Base-by-base conservation (phyloP, 371 early-diverging fungal genomes). In the Saksenaea oblongispora region DNA sequence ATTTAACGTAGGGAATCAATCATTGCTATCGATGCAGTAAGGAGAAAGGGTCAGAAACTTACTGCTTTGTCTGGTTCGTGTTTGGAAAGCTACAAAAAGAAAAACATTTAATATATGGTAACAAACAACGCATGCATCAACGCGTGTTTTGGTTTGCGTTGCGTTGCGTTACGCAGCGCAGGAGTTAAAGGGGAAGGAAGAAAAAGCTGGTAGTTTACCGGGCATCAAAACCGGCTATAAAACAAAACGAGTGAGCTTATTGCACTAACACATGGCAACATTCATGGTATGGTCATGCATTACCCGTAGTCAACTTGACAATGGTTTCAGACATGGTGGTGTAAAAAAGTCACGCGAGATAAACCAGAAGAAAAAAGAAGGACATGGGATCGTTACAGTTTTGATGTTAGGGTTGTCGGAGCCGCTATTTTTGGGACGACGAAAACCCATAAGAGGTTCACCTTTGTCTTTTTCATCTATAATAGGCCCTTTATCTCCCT, bases 1-100 rank as follows among this genome's bases (percentile, higher is more conserved):
- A 95, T n/a, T n/a, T n/a, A n/a, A n/a, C n/a, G n/a, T n/a, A n/a
- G n/a, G n/a, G n/a, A n/a, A n/a, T n/a, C n/a, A n/a, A n/a, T n/a
- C n/a, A n/a, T n/a, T n/a, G n/a, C n/a, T n/a, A n/a, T n/a, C n/a
- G 22, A 8, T n/a, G 58, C 15, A 34, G 36, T 5, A n/a, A 35
- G 36, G 97, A 91, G 95, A n/a, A 39, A n/a, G n/a, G n/a, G n/a
- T n/a, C n/a, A n/a, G 14, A 57, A 39, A 65, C 69, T 26, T 72
- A 72, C 72, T 86, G 90, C 92, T 91, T 95, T 84, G 93, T 94
- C 86, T 95, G 95, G 88, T 97, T 96, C 75, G 88, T 87, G 90
- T 96, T 95, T 70, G 97, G 97, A 91, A 96, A 96, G 62, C 97
- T 74, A 39, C 15, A 39, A 39, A 36, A 36, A 36, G 13, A 96